Evolutionary conservation across 352 stramenopile species (phyloP).

Genomic region (Pythium monospermum): DNA sequence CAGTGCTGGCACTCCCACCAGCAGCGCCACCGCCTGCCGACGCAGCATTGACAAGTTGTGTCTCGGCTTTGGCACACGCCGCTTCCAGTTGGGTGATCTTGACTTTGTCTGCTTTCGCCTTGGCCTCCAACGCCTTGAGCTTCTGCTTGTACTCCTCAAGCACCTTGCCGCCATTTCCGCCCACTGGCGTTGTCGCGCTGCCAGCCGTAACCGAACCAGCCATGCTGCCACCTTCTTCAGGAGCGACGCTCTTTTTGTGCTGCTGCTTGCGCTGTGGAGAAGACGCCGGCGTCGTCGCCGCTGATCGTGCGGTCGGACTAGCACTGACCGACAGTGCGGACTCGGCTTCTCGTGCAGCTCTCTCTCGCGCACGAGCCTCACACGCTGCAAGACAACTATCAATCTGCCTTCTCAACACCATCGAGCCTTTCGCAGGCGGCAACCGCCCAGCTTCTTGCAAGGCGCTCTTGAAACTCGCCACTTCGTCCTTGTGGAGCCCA

Average conservation of each 20-base stretch:
- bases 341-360: conserved; percentile 23
- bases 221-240: background rate
- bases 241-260: conserved; percentile 23
- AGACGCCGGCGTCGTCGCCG: conserved; percentile 8
- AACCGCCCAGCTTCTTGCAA: conserved; percentile 42
- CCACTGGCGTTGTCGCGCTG: conserved; percentile 3
- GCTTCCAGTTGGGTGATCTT: conserved; percentile 78
- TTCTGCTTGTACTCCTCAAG: conserved; percentile 70
- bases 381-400: conserved; percentile 44
- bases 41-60: conserved; percentile 10
- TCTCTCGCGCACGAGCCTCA: conserved; percentile 26
- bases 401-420: conserved; percentile 57
- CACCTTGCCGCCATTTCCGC: conserved; percentile 27
- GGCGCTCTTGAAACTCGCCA: conserved; percentile 28
- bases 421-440: conserved; percentile 49
- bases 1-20: conserved; percentile 15
- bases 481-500: conserved; percentile 27
- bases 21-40: conserved; percentile 8
- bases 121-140: conserved; percentile 60
- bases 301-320: background rate
- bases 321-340: conserved; percentile 2
- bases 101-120: conserved; percentile 59
- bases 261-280: conserved; percentile 14
- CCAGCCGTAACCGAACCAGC: background rate
- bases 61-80: conserved; percentile 50